Base-by-base conservation (phyloP, 2,329 filamentous ascomycete genomes). In the Fusarium sp. region DNA sequence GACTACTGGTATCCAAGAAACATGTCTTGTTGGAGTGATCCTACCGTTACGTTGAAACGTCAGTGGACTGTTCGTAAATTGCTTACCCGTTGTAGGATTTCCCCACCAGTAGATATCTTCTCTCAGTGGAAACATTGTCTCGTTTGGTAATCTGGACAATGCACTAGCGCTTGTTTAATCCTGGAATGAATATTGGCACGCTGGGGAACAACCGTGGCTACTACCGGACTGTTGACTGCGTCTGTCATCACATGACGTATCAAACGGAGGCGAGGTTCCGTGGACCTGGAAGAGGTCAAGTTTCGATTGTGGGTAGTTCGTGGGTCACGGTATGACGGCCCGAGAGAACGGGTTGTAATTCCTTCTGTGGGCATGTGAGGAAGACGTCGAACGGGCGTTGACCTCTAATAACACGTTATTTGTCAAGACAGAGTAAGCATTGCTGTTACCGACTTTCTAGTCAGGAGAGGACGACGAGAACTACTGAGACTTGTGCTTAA, bases 201-300 rank as follows among this genome's bases (percentile, higher is more conserved):
- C 25, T 41, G 40, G 27, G 25, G 8, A 10, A 11, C 7, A 41
- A 61, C 35, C 56, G 47, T 37, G 47, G 56, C 17, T 33, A 46
- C 30, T 20, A 35, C 30, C 56, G 58, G 32, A 30, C 35, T 7
- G 14, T 6, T 43, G 11, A 35, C 32, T 33, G 25, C 19, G 55
- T 41, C 46, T 46, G 46, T 17, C 19, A 41, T 54, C 35, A 30
- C 19, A 44, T 23, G 37, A 19, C 53, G 22, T 40, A 25, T 19
- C 46, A 44, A 51, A 62, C 33, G 58, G 58, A 62, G 58, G 27
- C 11, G 35, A 35, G 49, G 13, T 3, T 62, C 58, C 58, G 58
- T 62, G 17, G 35, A 37, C 40, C 58, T 62, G 7, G 40, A 62
- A 62, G 4, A 6, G 40, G 58, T 40, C 7, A 62, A 62, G 58